These are phyloP conservation scores for Apiospora aurea DNA, from an alignment of 2,329 filamentous ascomycete species.

Conservation along the genomic window DNA sequence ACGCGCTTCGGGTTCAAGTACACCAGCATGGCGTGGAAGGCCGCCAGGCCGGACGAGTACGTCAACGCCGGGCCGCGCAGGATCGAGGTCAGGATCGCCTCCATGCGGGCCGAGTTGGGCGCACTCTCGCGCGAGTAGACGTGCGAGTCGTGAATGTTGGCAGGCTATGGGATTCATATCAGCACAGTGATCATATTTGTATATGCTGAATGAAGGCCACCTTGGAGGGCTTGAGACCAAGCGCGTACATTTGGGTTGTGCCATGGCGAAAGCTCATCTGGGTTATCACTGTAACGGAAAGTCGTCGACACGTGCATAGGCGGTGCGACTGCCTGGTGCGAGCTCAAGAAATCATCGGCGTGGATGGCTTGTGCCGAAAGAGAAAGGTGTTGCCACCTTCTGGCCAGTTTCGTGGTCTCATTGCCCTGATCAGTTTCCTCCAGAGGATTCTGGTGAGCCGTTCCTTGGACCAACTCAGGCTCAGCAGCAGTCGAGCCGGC, in stretches of 20 bases:
- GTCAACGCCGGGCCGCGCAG: constrained; percentile 74
- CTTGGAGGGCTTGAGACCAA: not conserved
- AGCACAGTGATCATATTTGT: not conserved
- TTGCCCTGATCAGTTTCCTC: constrained; percentile 28
- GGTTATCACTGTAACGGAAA: constrained; percentile 80
- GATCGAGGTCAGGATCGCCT: constrained; percentile 79
- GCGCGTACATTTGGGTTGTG: constrained; percentile 62
- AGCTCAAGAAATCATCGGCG: constrained; percentile 79
- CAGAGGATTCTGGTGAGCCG: constrained; percentile 19
- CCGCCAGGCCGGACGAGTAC: constrained; percentile 85
- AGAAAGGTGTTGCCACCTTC: constrained; percentile 50
- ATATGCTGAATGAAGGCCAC: not conserved
- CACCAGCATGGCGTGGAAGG: constrained; percentile 89
- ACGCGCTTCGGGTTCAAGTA: constrained; percentile 83
- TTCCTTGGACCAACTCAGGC: constrained; percentile 16
- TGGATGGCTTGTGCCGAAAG: constrained; percentile 79
- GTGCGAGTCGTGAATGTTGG: constrained; percentile 66
- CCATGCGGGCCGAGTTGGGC: constrained; percentile 84
- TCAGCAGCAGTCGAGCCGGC: not conserved
- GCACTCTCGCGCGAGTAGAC: constrained; percentile 84
- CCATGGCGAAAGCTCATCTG: constrained; percentile 64
- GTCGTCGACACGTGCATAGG: constrained; percentile 91
- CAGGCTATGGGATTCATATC: constrained; percentile 46
- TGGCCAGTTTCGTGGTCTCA: constrained; percentile 39
- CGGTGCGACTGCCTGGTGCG: constrained; percentile 81